Evolutionary conservation across 257 asterid species (phyloP).

Genomic region (Solanum peruvianum): DNA sequence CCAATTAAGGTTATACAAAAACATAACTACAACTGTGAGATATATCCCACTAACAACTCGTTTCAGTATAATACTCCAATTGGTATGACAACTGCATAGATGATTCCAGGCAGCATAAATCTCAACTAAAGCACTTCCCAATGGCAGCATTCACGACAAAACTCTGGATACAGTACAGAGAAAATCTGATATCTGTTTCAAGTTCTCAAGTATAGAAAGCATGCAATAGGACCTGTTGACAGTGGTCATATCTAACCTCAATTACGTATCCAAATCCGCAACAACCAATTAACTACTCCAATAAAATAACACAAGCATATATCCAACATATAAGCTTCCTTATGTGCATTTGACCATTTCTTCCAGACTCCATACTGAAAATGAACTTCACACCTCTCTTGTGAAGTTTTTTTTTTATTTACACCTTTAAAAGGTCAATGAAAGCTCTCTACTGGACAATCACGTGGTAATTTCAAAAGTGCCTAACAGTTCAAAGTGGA

Average conservation of each 20-base stretch:
- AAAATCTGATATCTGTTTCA: not conserved
- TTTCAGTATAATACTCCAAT: not conserved
- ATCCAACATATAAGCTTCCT: not conserved
- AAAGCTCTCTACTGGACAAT: not conserved
- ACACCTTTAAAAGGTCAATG: not conserved
- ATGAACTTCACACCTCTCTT: not conserved
- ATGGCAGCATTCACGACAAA: not conserved
- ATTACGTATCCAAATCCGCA: not conserved
- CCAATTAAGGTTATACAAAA: not conserved
- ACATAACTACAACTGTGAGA: not conserved
- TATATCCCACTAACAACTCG: not conserved
- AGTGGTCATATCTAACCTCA: not conserved
- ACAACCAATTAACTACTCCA: not conserved
- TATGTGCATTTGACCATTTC: not conserved
- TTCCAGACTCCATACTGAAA: not conserved
- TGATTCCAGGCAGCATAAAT: not conserved
- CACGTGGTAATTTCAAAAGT: not conserved
- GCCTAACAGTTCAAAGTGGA: not conserved
- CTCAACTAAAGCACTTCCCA: not conserved
- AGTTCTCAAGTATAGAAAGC: not conserved
- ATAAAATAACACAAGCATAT: not conserved
- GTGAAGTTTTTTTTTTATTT: not conserved
- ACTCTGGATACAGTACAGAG: not conserved
- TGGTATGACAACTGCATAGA: not conserved
- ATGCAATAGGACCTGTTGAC: not conserved